Conservation (phyloP, 805 yeast genomes). For the Ogataea polymorpha region DNA sequence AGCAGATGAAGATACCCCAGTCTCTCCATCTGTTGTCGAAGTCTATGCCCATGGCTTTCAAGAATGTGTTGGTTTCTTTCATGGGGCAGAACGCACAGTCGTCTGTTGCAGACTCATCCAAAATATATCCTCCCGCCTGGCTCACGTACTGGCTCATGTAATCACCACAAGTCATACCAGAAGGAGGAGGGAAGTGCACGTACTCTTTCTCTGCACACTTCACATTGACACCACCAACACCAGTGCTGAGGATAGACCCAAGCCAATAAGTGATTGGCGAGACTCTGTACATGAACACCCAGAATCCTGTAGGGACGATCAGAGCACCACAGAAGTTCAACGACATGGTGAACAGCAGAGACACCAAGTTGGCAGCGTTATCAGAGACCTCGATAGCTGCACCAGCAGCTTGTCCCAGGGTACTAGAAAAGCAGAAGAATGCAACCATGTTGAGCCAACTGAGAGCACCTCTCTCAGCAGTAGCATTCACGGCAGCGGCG, state of each 20-base stretch:
- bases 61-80: conserved; percentile 54
- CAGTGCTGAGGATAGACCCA: conserved; percentile 50
- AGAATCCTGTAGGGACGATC: conserved; percentile 61
- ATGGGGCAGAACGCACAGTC: conserved; percentile 61
- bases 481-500: conserved; percentile 47
- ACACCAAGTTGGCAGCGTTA: conserved; percentile 61
- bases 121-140: conserved; percentile 46
- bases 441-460: conserved; percentile 39
- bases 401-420: conserved; percentile 56
- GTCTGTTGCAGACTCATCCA: conserved; percentile 42
- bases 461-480: conserved; percentile 55
- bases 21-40: conserved; percentile 59
- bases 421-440: conserved; percentile 52
- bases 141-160: conserved; percentile 42
- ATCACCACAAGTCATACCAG: conserved; percentile 55
- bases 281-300: conserved; percentile 75
- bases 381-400: conserved; percentile 59
- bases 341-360: conserved; percentile 56
- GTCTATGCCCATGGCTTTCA: conserved; percentile 42
- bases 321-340: conserved; percentile 79
- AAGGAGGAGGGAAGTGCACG: conserved; percentile 47
- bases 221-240: conserved; percentile 49
- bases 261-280: conserved; percentile 71
- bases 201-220: conserved; percentile 48
- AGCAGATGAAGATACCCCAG: conserved; percentile 53